Percentiles rank a stretch among this genome's conserved stretches.
Evolutionary conservation across 2,329 filamentous ascomycete species (phyloP).

Genomic region (Aaosphaeria pasadenensis): DNA sequence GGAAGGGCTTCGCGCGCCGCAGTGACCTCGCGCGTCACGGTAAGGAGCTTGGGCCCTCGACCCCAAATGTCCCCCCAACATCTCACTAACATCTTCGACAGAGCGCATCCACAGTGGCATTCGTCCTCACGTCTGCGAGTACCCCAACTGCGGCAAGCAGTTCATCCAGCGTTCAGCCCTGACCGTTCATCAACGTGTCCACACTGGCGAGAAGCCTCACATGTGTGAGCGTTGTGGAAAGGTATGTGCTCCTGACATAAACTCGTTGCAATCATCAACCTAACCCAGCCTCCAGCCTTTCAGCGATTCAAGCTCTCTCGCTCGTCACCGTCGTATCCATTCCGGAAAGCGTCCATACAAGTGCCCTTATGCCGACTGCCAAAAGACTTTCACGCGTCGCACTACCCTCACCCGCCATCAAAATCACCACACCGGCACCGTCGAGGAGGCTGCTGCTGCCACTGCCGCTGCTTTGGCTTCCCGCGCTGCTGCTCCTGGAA

Average conservation of each 20-base stretch:
- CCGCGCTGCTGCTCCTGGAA: slow-evolving; percentile 43
- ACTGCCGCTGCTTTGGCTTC: slow-evolving; percentile 80
- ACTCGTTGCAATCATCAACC: slow-evolving; percentile 5
- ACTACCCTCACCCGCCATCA: slow-evolving; percentile 94
- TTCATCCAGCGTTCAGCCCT: slow-evolving; percentile 96
- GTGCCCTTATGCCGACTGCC: slow-evolving; percentile 94
- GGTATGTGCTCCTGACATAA: slow-evolving; percentile 53
- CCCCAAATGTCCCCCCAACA: slow-evolving; percentile 8
- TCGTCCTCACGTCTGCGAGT: slow-evolving; percentile 89
- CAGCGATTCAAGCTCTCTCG: slow-evolving; percentile 91
- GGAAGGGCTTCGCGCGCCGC: slow-evolving; percentile 86
- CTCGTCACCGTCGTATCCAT: slow-evolving; percentile 90
- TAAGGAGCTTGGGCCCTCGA: slow-evolving; percentile 52
- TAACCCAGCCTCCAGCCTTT: slow-evolving; percentile 65
- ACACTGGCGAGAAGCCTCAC: slow-evolving; percentile 97
- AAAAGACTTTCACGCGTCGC: slow-evolving; percentile 95
- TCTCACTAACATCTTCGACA: slow-evolving; percentile 43
- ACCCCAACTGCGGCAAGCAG: slow-evolving; percentile 83
- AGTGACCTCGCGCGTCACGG: slow-evolving; percentile 94
- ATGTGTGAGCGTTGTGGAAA: slow-evolving; percentile 97
- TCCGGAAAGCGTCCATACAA: slow-evolving; percentile 96
- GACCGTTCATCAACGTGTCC: slow-evolving; percentile 91
- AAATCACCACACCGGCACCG: slow-evolving; percentile 91
- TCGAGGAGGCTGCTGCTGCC: slow-evolving; percentile 87
- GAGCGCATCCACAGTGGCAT: slow-evolving; percentile 94